Evolutionary conservation across 83 land plant genomes (phyloP), one percentile per base, ranked within the genome.

Genomic region (Picea abies): DNA sequence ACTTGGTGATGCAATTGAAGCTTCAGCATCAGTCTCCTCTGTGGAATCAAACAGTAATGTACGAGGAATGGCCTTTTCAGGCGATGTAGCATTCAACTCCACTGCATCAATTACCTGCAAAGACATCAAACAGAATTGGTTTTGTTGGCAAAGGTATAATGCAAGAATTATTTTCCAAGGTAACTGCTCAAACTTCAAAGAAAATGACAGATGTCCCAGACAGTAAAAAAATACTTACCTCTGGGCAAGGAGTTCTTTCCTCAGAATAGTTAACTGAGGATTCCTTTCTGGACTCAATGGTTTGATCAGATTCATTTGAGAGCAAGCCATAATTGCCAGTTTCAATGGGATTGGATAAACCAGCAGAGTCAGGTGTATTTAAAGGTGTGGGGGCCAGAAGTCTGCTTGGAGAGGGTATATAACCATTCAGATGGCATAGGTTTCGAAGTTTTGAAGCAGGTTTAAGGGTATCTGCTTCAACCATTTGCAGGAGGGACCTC

Each of bases 381-480:
- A 86, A 85, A 47, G 94, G 94, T 12, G 94, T 92, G 8, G 91
- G 91, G 4, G 92, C 94, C 66, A 90, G 81, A 70, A 92, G 84
- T 16, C 72, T 81, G 41, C 61, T 16, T 3, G 94, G 94, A 17
- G 94, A 89, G 41, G 41, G 15, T 60, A 29, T 20, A 37, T 26
- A 11, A 22, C 70, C 70, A 22, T 60, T 23, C 6, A 75, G 67
- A 44, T 73, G 77, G 22, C 22, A 44, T 8, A 73, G 19, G 14
- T 14, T 73, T 37, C 56, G 26, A 47, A 73, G 77, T 19, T 52
- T 39, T 5, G 52, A n/a, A 73, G 25, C 58, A 73, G 25, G 58
- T 52, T 73, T 73, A 7, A n/a, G n/a, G 25, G 4, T 20, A n/a
- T 41, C 37, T 41, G 76, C 20, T 41, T 72, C 76, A 72, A 72